Evolutionary conservation across 805 yeast genomes (phyloP).

Genomic region (Hanseniaspora occidentalis): DNA sequence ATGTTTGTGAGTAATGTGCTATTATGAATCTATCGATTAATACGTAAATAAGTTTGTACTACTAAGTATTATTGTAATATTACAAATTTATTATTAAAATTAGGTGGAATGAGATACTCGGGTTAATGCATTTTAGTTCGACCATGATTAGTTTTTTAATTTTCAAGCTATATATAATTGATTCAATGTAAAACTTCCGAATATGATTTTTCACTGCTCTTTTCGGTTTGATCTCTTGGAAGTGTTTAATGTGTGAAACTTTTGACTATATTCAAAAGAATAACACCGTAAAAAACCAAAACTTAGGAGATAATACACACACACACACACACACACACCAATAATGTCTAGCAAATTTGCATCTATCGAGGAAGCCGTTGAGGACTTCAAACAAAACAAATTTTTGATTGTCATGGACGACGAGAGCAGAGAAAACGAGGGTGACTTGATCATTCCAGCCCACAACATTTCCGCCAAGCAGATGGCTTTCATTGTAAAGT

Average conservation of each 20-base stretch:
- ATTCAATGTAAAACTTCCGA: too few relatives aligned
- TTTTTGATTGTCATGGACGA: constrained; percentile 95
- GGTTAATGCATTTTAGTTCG: too few relatives aligned
- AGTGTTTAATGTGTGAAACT: background rate
- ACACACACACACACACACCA: background rate
- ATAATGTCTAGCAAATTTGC: constrained; percentile 8
- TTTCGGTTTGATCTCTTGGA: background rate
- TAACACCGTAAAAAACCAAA: constrained; percentile 1
- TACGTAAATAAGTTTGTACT: too few relatives aligned
- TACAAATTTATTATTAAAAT: too few relatives aligned
- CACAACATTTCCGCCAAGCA: constrained; percentile 61
- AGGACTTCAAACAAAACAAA: constrained; percentile 27
- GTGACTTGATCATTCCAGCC: constrained; percentile 93
- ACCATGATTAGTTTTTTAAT: too few relatives aligned
- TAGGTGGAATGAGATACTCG: too few relatives aligned
- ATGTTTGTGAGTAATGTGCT: too few relatives aligned
- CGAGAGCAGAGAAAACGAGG: constrained; percentile 93
- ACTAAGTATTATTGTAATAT: too few relatives aligned
- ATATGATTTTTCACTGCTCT: too few relatives aligned
- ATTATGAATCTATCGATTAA: too few relatives aligned
- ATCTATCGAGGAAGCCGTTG: constrained; percentile 20
- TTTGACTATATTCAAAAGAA: background rate
- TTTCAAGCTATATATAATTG: too few relatives aligned
- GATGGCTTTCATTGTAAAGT: constrained; percentile 88
- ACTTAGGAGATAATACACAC: background rate